Base-by-base conservation (phyloP, 2,329 filamentous ascomycete genomes). In the Monilinia laxa region DNA sequence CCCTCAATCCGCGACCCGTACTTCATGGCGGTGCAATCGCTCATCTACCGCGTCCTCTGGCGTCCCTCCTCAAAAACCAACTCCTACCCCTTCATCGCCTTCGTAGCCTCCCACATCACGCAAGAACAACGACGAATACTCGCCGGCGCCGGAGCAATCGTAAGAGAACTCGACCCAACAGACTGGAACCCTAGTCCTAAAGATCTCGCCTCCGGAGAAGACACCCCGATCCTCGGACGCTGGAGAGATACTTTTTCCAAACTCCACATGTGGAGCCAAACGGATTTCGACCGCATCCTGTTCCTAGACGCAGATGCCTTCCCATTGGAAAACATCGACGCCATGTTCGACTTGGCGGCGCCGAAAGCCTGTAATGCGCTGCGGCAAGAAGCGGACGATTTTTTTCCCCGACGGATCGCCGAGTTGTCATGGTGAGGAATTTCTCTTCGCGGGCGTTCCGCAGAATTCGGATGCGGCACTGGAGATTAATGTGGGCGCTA, bases 241-340 rank as follows among this genome's bases (percentile, higher is more conserved):
- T 70, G 69, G 69, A 65, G 58, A 42, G 69, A 70, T 40, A 67
- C 66, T 2, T 64, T 70, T 18, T 69, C 69, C 3, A 70, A 70
- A 58, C 54, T 70, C 12, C 62, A 70, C 38, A 52, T 70, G 38
- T 70, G 69, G 69, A 67, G 62, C 3, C 64, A 68, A 18, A 60
- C 64, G 1, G 69, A 70, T 45, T 70, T 66, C 56, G 42, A 68
- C 23, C 49, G 67, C 5, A 53, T 69, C 5, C 25, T 66, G 0
- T 69, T 69, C 18, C 23, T 70, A 1, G 67, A 69, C 20, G 65
- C 67, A 4, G 69, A 70, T 54, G 69, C 69, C 5, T 70, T 70
- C 35, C 69, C 69, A 0, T 38, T 70, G 6, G 49, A 38, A 16
- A 70, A 70, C 28, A 63, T 68, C 31, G 69, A 70, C 23, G 65